Evolutionary conservation across 73 alveolate genomes (phyloP).

Genomic region (Tetrahymena thermophila): DNA sequence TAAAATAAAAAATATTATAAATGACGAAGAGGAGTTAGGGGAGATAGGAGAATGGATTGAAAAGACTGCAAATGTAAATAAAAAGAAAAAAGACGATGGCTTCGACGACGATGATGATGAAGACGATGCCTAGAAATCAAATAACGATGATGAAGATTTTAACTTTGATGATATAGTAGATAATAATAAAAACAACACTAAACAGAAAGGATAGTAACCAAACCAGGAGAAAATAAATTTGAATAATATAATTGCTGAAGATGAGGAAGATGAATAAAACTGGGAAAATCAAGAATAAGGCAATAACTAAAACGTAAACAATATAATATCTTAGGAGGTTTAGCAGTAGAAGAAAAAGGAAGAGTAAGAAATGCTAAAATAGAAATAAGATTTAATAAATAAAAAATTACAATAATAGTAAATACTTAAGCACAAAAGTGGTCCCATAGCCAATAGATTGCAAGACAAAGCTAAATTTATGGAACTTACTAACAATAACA

Average conservation of each 20-base stretch:
- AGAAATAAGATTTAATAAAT: neutral
- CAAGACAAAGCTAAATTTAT: conserved; percentile 22
- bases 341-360: neutral
- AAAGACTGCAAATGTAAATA: conserved; percentile 11
- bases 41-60: conserved; percentile 45
- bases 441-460: conserved; percentile 28
- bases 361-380: neutral
- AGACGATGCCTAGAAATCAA: neutral
- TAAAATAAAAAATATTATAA: neutral
- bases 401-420: neutral
- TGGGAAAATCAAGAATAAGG: neutral
- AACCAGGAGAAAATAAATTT: neutral
- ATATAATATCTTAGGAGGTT: neutral
- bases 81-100: conserved; percentile 30
- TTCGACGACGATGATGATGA: conserved; percentile 26
- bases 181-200: neutral
- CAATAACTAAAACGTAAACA: neutral
- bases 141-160: conserved; percentile 31
- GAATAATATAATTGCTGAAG: conserved; percentile 3
- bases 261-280: neutral
- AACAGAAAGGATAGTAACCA: neutral
- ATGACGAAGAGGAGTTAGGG: conserved; percentile 39
- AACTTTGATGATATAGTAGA: conserved; percentile 3
- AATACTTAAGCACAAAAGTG: neutral
- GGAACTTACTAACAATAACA: neutral